A percentile compares a stretch with the other conserved stretches of the same genome.
phyloP scores from a whole-genome alignment of 768 basidiomycete species.

The Lactarius psammicola region DNA sequence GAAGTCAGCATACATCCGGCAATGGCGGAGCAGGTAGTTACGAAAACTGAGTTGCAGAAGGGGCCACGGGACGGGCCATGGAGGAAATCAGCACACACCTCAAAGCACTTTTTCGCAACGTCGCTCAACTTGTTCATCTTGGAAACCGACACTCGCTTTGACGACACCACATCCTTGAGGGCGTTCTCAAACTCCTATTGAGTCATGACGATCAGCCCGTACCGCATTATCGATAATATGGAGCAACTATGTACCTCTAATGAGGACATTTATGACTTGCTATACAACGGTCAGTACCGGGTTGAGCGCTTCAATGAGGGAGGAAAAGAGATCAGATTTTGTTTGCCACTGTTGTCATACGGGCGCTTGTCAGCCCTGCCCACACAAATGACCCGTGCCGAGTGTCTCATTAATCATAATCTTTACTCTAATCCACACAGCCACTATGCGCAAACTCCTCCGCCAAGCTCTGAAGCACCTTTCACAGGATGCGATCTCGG shows the following conservation, averaged over 20 bases:
- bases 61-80: neutral
- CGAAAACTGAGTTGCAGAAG: conserved; percentile 8
- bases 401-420: neutral
- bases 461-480: neutral
- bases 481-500: neutral
- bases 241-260: conserved; percentile 27
- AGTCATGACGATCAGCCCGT: conserved; percentile 6
- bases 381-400: neutral
- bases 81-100: conserved; percentile 47
- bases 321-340: conserved; percentile 3
- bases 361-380: conserved; percentile 7
- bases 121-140: conserved; percentile 79
- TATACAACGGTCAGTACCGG: neutral
- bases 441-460: neutral
- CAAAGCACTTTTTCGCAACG: conserved; percentile 71
- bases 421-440: neutral
- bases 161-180: conserved; percentile 77
- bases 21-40: neutral
- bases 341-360: conserved; percentile 21
- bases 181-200: conserved; percentile 74
- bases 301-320: neutral
- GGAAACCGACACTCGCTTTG: conserved; percentile 82
- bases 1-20: conserved; percentile 6
- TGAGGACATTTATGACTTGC: conserved; percentile 29
- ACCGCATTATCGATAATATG: neutral